Base-by-base conservation (phyloP, 1,284 basidiomycete species). In the Paramarasmius palmivorus region DNA sequence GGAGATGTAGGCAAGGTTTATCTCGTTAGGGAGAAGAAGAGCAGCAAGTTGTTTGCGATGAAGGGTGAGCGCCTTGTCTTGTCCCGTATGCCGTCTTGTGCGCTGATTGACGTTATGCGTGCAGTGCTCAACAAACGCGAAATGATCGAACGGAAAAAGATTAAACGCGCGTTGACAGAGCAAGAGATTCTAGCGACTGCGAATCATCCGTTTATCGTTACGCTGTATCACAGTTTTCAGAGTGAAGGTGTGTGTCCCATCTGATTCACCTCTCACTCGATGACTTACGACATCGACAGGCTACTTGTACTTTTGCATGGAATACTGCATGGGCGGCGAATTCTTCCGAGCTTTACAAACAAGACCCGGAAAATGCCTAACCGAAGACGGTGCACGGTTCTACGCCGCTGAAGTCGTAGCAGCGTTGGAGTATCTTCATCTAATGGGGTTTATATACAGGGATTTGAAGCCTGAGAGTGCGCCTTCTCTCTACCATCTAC, bases 261-360 rank as follows among this genome's bases (percentile, higher is more conserved):
- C 7, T 32, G 29, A 32, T 32, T 6, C 12, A 12, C 29, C 6
- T 32, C 29, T 32, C 12, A 32, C 6, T 12, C n/a, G n/a, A 32
- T 32, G 29, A 32, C 12, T 32, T 32, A 32, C 6, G 7, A 12
- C 29, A 32, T 96, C 93, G n/a, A 91, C 94, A 62, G 90, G 93
- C 58, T 96, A 95, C 72, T 83, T 98, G 29, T 98, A 97, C 73
- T 95, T 97, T 71, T 97, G 94, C 74, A 95, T 97, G 88, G 95
- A 96, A 72, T 99, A 98, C 74, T 99, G 97, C 75, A 96, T 97
- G 91, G 96, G 96, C 39, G 96, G 96, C 57, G 96, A 99, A 69
- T 99, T 99, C 76, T 99, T 99, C 81, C 88, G 97, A 32, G 95
- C 96, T 9, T 75, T 98, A 59, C 95, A 98, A 71, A 93, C 92